Evolutionary conservation across 1,139 yeast species (phyloP), one percentile per base, ranked within the genome.

Genomic region (Suhomyces maxii): DNA sequence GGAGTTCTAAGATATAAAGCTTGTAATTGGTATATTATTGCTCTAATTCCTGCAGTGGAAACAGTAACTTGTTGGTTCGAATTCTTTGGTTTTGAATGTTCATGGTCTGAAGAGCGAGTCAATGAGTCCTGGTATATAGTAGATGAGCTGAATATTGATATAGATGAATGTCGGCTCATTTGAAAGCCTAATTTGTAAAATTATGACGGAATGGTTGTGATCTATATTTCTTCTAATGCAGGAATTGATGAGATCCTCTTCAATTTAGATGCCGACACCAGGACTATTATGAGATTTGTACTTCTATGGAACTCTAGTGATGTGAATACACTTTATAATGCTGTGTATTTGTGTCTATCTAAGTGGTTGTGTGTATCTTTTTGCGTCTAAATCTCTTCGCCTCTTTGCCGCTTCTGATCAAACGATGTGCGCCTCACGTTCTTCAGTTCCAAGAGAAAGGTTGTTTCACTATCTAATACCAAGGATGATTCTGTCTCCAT

Each of bases 31-130:
- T 86, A 83, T n/a, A 87, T 74, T 35, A 89, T 56, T 0, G 97
- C 96, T 40, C 97, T 73, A 8, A 89, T 81, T 47, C 95, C 89
- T 0, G 96, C 96, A 0, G 95, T 84, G 9, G 89, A 77, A 13
- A 73, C 57, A 3, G 80, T 62, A 1, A 73, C 77, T 1, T 73
- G 64, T 50, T 70, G 73, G 50, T 72, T 71, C 40, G 65, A 40
- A 28, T 44, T 48, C 40, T 48, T 46, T 6, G 36, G 14, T 6
- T 35, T 11, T 32, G 37, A 39, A 23, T 32, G 41, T 34, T 45
- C 47, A 34, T 36, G 38, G 9, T 41, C 45, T 26, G 26, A 8
- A 9, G 32, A 12, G 2, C 42, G 46, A n/a, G 23, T 9, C n/a
- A n/a, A 12, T 7, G 44, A 12, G 33, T 40, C 49, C 13, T 33